A percentile compares a stretch with the other conserved stretches of the same genome.
Conservation (phyloP, 208 protist genomes). For the Crithidia mellificae region DNA sequence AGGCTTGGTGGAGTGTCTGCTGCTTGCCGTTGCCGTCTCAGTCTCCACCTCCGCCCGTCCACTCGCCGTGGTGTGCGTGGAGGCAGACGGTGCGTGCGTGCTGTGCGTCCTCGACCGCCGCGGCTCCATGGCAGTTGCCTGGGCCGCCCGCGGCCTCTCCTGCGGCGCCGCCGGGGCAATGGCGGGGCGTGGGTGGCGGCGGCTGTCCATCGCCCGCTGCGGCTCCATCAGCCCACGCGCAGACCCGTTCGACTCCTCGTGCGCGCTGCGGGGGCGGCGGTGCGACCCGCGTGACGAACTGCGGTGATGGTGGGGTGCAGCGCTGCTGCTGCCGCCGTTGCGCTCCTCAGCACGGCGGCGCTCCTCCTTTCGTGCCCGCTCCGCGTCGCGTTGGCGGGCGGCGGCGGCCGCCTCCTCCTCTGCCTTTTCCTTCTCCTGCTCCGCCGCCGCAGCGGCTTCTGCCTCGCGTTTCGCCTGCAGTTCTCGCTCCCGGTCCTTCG, state of each 20-base stretch:
- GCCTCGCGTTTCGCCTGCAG: slow-evolving; percentile 2
- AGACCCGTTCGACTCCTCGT: slow-evolving; percentile 2
- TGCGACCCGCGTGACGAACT: slow-evolving; percentile 23
- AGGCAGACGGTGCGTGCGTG: slow-evolving; percentile 5
- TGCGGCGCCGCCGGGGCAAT: not conserved
- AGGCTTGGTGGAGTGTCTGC: not conserved
- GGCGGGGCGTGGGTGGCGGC: not conserved
- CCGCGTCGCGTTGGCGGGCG: not conserved
- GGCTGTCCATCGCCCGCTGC: slow-evolving; percentile 14
- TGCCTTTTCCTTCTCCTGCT: too few relatives aligned
- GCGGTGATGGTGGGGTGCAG: slow-evolving; percentile 18
- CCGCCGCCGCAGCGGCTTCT: not conserved
- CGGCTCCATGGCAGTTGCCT: slow-evolving; percentile 7
- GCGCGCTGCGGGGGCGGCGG: not conserved
- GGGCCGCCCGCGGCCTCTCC: not conserved
- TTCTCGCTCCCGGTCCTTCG: slow-evolving; percentile 28
- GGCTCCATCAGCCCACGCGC: slow-evolving; percentile 1
- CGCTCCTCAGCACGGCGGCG: not conserved
- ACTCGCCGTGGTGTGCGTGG: slow-evolving; percentile 3
- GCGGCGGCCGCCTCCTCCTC: not conserved
- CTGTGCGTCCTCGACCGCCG: slow-evolving; percentile 6
- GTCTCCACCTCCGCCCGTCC: not conserved
- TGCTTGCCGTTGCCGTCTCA: not conserved
- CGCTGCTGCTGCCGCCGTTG: slow-evolving; percentile 7
- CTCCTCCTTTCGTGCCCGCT: slow-evolving; percentile 10